phyloP scores from a whole-genome alignment of 192 early-diverging fungal genomes.

The Backusella circina region DNA sequence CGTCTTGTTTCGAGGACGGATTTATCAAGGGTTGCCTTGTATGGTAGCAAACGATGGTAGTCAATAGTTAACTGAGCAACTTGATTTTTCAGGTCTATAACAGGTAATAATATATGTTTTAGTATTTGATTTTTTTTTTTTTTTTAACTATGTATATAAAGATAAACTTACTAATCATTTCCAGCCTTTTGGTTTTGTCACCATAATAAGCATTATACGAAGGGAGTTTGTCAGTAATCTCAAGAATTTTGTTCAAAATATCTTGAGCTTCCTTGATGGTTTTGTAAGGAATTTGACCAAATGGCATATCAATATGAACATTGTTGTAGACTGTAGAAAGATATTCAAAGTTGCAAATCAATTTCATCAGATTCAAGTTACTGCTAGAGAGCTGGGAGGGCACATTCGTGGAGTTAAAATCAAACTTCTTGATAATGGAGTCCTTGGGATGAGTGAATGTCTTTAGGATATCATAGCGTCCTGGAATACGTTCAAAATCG shows the following conservation, averaged over 20 bases:
- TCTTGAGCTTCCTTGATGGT: slow-evolving; percentile 57
- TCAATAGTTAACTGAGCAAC: slow-evolving; percentile 11
- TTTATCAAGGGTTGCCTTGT: slow-evolving; percentile 43
- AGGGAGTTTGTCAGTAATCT: slow-evolving; percentile 25
- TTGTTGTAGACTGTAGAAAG: slow-evolving; percentile 55
- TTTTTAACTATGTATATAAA: neutral
- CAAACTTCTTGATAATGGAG: slow-evolving; percentile 12
- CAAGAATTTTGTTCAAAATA: slow-evolving; percentile 55
- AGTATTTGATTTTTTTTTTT: neutral
- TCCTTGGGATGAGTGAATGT: slow-evolving; percentile 14
- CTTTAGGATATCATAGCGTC: slow-evolving; percentile 36
- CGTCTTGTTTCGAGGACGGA: neutral
- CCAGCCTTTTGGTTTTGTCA: neutral
- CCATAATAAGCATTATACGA: neutral
- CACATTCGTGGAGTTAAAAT: slow-evolving; percentile 27
- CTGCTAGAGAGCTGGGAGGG: slow-evolving; percentile 39
- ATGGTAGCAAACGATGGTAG: slow-evolving; percentile 77
- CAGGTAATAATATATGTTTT: neutral
- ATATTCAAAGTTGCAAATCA: slow-evolving; percentile 66
- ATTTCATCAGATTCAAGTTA: slow-evolving; percentile 57
- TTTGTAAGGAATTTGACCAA: slow-evolving; percentile 68
- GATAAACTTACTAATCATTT: slow-evolving; percentile 3
- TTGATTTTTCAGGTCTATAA: neutral
- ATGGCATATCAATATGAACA: slow-evolving; percentile 69
- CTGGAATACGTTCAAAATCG: slow-evolving; percentile 48